Conservation (phyloP, 257 asterid genomes). For the Cinchona pubescens region DNA sequence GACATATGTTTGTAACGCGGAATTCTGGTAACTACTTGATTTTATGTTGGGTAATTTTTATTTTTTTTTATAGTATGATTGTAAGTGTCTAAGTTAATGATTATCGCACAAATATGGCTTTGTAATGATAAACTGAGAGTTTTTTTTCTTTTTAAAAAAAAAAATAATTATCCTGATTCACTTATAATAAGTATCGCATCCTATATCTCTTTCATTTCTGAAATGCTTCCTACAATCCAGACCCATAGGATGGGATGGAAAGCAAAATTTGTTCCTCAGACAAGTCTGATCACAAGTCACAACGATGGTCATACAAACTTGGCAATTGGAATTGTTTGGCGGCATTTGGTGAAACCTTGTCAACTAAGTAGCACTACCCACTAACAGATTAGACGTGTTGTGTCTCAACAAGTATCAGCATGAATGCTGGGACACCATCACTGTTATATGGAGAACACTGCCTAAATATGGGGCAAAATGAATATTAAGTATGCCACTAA, state of each 20-base stretch:
- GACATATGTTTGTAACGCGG: not conserved
- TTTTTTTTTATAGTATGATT: not conserved
- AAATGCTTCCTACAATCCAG: too few species aligned
- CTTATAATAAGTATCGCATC: not conserved
- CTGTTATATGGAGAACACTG: not conserved
- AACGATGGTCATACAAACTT: too few species aligned
- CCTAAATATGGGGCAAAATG: too few species aligned
- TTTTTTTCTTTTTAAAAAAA: not conserved
- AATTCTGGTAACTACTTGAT: not conserved
- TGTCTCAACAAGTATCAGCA: conserved; percentile 1
- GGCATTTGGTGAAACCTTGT: not conserved
- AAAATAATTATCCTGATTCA: not conserved
- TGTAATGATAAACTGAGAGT: not conserved
- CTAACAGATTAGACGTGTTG: not conserved
- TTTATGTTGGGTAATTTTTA: not conserved
- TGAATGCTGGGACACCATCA: not conserved
- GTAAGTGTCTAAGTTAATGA: not conserved
- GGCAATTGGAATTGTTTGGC: too few species aligned
- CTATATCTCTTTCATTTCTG: not conserved
- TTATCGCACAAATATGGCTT: not conserved
- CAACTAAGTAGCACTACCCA: not conserved
- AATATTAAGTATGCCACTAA: not conserved
- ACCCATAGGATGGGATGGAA: too few species aligned
- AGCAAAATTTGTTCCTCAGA: too few species aligned
- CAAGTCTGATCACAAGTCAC: too few species aligned